Evolutionary conservation across 2,329 filamentous ascomycete genomes (phyloP).

Genomic region (Verticillium longisporum): DNA sequence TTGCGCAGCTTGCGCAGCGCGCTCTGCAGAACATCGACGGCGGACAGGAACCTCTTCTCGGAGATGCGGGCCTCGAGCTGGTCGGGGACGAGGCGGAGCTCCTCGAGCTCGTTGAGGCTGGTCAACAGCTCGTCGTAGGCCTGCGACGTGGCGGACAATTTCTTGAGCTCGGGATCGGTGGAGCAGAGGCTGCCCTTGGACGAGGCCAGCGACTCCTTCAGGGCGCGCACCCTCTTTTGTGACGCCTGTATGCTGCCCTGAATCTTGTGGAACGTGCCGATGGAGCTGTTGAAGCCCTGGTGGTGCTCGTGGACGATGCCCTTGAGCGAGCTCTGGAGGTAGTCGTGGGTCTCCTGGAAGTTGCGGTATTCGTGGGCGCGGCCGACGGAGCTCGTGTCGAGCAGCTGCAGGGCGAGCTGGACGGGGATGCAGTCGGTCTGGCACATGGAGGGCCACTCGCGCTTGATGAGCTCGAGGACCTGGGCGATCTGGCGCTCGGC

Average conservation of each 20-base stretch:
- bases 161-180: constrained; percentile 86
- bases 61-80: constrained; percentile 91
- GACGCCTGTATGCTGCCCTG: constrained; percentile 86
- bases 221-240: constrained; percentile 72
- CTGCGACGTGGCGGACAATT: constrained; percentile 79
- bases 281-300: constrained; percentile 98
- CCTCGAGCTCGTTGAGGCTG: constrained; percentile 75
- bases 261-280: constrained; percentile 98
- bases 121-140: constrained; percentile 87
- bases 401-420: constrained; percentile 87
- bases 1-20: constrained; percentile 77
- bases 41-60: constrained; percentile 89
- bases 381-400: constrained; percentile 89
- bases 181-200: constrained; percentile 77
- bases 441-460: constrained; percentile 90
- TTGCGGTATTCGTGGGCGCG: constrained; percentile 81
- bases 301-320: constrained; percentile 97
- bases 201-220: constrained; percentile 76
- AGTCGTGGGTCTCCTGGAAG: constrained; percentile 76
- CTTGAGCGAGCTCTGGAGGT: constrained; percentile 89
- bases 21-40: constrained; percentile 86
- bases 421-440: constrained; percentile 84
- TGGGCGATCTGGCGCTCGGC: constrained; percentile 51
- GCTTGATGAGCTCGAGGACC: constrained; percentile 75
- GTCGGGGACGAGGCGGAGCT: constrained; percentile 82